Base-by-base conservation (phyloP, 2,329 filamentous ascomycete genomes). In the Mycocentrospora acerina region DNA sequence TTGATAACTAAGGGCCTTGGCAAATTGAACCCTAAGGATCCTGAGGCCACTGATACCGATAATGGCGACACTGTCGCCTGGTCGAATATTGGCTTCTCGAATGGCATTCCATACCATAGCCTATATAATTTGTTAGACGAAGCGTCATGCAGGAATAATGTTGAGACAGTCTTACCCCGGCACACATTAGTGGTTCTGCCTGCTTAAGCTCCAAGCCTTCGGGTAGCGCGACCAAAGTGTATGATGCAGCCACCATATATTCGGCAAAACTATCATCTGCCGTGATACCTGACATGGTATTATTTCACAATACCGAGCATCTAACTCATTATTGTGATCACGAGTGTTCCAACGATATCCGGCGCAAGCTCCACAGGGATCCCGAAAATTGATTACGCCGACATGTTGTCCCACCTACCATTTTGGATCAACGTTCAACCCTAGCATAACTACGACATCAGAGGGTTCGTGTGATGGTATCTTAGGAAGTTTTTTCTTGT, bases 101-200 rank as follows among this genome's bases (percentile, higher is more conserved):
- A 49, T 44, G 13, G 32, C 45, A 9, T 12, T 30, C 34, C 31
- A 49, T 6, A 51, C 40, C 10, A 39, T 49, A 25, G 38, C 37
- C 44, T 51, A 12, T 11, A 11, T 6, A 7, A 3, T 1, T 18
- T 1, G 26, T 10, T 31, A 18, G 3, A 29, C 13, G n/a, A 11
- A 24, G 12, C 14, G 2, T 1, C n/a, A n/a, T 26, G 22, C 13
- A 22, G 13, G 9, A 13, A 17, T 14, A 10, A 31, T 27, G 17
- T n/a, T n/a, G n/a, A n/a, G n/a, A n/a, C n/a, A n/a, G n/a, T n/a
- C 57, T 31, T 22, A 29, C 29, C 13, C 59, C 53, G 6, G 56
- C 56, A 35, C 57, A 62, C 53, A 59, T 57, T 9, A 60, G 34
- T n/a, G 59, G 57, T 2, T 55, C 57, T 2, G 42, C 57, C 28